These are phyloP conservation scores for Chlamydomonas incerta DNA, from an alignment of 139 green algal species.

Conservation along the genomic window DNA sequence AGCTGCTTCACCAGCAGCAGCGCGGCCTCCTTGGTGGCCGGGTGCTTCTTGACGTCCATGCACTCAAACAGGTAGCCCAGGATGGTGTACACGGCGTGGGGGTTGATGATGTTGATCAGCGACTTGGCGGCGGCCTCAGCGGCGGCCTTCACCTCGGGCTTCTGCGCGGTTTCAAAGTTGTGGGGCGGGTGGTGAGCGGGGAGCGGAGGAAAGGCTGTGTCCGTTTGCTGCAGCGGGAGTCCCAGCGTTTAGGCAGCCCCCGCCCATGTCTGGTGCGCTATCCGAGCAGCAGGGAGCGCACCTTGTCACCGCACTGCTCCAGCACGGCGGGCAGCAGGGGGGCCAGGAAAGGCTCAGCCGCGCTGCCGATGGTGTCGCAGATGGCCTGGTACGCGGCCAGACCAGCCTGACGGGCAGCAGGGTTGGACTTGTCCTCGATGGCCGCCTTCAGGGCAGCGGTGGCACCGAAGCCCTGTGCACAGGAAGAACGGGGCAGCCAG, in stretches of 20 bases:
- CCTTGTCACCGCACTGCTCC: conserved; percentile 78
- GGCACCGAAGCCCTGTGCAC: conserved; percentile 32
- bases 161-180: conserved; percentile 15
- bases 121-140: conserved; percentile 45
- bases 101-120: conserved; percentile 58
- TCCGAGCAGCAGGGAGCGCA: not conserved
- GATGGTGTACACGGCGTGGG: conserved; percentile 61
- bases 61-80: conserved; percentile 75
- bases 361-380: conserved; percentile 41
- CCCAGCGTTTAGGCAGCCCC: no score
- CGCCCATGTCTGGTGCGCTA: no score
- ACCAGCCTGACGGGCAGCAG: conserved; percentile 48
- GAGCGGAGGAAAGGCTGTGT: no score
- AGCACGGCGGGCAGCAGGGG: conserved; percentile 71
- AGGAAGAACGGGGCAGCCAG: not conserved
- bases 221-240: no score
- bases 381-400: conserved; percentile 59
- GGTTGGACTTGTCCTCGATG: conserved; percentile 44
- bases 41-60: conserved; percentile 76
- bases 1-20: conserved; percentile 74
- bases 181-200: no score
- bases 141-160: conserved; percentile 41
- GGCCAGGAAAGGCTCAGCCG: conserved; percentile 77
- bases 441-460: conserved; percentile 12
- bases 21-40: conserved; percentile 82